phyloP scores from a whole-genome alignment of 352 stramenopile genomes.

The Phytopythium aichiense region DNA sequence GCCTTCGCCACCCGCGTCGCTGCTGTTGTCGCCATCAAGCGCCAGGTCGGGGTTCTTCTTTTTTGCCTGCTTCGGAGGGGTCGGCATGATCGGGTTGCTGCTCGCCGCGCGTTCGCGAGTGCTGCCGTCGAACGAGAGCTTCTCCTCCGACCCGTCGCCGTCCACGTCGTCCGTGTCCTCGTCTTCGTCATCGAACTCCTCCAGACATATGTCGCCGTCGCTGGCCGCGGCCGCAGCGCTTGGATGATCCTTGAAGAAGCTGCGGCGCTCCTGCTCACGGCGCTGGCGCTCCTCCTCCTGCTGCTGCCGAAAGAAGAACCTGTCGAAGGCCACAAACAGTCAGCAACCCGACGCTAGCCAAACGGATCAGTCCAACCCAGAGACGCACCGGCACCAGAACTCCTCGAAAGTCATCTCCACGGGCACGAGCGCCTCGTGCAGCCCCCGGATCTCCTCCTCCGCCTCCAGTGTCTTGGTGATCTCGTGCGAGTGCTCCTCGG shows the following conservation, averaged over 20 bases:
- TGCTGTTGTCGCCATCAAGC: constrained; percentile 14
- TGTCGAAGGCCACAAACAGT: neutral
- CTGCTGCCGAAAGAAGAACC: constrained; percentile 72
- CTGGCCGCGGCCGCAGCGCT: constrained; percentile 7
- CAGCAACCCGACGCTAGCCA: neutral
- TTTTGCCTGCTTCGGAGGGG: constrained; percentile 6
- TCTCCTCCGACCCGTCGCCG: constrained; percentile 9
- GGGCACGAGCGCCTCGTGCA: constrained; percentile 72
- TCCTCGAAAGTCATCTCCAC: constrained; percentile 75
- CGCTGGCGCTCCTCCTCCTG: constrained; percentile 29
- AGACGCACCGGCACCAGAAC: constrained; percentile 67
- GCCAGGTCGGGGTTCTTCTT: constrained; percentile 6
- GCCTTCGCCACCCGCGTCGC: constrained; percentile 24
- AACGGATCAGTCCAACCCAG: neutral
- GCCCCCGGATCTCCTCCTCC: constrained; percentile 42
- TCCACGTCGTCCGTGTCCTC: constrained; percentile 33
- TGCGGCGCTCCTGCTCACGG: constrained; percentile 26
- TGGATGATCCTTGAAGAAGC: constrained; percentile 19
- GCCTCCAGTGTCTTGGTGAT: constrained; percentile 56
- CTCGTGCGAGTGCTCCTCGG: constrained; percentile 67
- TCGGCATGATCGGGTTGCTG: constrained; percentile 11
- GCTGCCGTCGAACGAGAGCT: constrained; percentile 13
- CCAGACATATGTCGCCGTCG: constrained; percentile 25
- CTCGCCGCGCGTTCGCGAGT: constrained; percentile 10
- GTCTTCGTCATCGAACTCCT: constrained; percentile 33